Evolutionary conservation across 768 basidiomycete genomes (phyloP).

Genomic region (Pleurotus ostreatus): DNA sequence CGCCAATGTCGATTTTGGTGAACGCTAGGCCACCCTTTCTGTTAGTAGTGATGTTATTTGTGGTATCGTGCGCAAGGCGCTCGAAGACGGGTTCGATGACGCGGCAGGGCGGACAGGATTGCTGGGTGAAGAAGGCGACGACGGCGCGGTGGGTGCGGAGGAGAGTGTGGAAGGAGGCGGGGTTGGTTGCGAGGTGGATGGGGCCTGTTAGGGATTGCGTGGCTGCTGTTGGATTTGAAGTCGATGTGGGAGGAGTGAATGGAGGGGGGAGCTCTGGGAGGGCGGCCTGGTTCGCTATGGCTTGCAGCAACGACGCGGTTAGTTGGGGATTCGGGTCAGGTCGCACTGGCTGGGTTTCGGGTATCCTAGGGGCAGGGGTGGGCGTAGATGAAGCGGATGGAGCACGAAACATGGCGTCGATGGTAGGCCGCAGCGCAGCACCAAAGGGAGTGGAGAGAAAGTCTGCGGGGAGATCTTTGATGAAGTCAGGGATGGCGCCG

Average conservation of each 20-base stretch:
- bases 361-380: slow-evolving; percentile 21
- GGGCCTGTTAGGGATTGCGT: slow-evolving; percentile 54
- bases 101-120: slow-evolving; percentile 73
- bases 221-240: slow-evolving; percentile 26
- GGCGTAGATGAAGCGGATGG: slow-evolving; percentile 30
- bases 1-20: slow-evolving; percentile 77
- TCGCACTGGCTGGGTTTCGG: slow-evolving; percentile 15
- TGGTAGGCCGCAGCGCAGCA: slow-evolving; percentile 79
- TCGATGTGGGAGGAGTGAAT: slow-evolving; percentile 12
- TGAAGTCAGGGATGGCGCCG: slow-evolving; percentile 72
- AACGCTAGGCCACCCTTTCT: slow-evolving; percentile 58
- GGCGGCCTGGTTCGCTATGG: slow-evolving; percentile 47
- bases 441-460: slow-evolving; percentile 91
- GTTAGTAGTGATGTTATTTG: slow-evolving; percentile 39
- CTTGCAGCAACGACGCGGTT: slow-evolving; percentile 50
- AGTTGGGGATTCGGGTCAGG: slow-evolving; percentile 44
- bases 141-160: slow-evolving; percentile 66
- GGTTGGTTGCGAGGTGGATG: slow-evolving; percentile 53
- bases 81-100: slow-evolving; percentile 86
- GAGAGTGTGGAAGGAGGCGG: slow-evolving; percentile 49
- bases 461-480: slow-evolving; percentile 78
- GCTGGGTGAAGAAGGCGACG: slow-evolving; percentile 78
- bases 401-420: slow-evolving; percentile 82
- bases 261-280: slow-evolving; percentile 19
- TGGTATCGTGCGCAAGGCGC: slow-evolving; percentile 53